These are phyloP conservation scores for Physcomitrellopsis africana DNA, from an alignment of 225 moss, liverwort and hornwort species.

Conservation along the genomic window DNA sequence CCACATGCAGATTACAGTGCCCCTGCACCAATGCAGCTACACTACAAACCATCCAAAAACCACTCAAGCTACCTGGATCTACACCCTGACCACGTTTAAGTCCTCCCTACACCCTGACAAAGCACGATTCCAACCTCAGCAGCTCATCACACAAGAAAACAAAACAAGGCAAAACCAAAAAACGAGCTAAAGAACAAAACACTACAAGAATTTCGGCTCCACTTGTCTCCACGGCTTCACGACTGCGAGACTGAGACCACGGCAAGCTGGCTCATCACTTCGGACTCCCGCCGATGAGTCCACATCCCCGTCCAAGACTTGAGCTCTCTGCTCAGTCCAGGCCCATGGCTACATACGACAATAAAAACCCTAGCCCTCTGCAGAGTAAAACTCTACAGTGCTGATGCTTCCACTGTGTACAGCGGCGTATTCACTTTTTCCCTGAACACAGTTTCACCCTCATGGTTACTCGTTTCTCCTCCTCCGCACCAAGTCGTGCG, in stretches of 20 bases:
- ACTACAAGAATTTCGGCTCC: slow-evolving; percentile 26
- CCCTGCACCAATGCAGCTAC: slow-evolving; percentile 13
- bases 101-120: background rate
- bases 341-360: too few relatives aligned
- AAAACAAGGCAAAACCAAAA: too few relatives aligned
- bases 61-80: slow-evolving; percentile 28
- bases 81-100: background rate
- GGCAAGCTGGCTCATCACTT: background rate
- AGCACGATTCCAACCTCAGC: background rate
- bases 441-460: too few relatives aligned
- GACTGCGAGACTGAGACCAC: background rate
- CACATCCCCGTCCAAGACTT: slow-evolving; percentile 23
- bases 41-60: background rate
- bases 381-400: too few relatives aligned
- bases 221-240: slow-evolving; percentile 9
- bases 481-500: too few relatives aligned
- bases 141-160: slow-evolving; percentile 29
- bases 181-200: slow-evolving; percentile 1
- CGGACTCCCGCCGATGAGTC: slow-evolving; percentile 6
- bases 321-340: too few relatives aligned
- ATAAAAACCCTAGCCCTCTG: too few relatives aligned
- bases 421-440: too few relatives aligned
- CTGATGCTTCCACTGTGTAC: too few relatives aligned
- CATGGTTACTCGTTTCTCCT: too few relatives aligned
- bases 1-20: background rate